Evolutionary conservation across 768 basidiomycete species (phyloP), one percentile per base, ranked within the genome.

Genomic region (Termitomyces sp.): DNA sequence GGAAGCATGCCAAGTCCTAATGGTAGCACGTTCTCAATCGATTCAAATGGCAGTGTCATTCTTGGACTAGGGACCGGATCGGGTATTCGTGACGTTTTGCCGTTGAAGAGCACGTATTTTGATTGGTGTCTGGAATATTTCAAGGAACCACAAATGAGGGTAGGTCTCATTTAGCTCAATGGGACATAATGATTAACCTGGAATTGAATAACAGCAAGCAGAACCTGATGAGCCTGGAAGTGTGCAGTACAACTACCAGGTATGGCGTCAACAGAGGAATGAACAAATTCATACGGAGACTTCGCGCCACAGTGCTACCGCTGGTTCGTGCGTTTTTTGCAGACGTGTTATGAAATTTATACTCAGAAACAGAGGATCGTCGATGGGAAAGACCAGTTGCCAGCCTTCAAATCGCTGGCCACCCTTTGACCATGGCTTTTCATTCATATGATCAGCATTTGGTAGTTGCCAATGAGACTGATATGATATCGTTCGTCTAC

Each of bases 71-170:
- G 90, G 3, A 92, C 91, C 10, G 90, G 91, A 24, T 76, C 82
- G 10, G 89, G 89, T 9, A 87, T 94, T 56, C 81, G 89, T 57
- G 90, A 96, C 69, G 83, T 89, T 2, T 70, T 98, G 61, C 97
- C 97, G 0, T 71, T 99, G 65, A 93, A 92, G 72, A 95, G 93
- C 67, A 79, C 83, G 9, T 96, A 92, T 74, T 99, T 88, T 67
- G 96, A 98, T 67, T 98, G 94, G 92, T 94, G 94, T 59, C 83
- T 85, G 66, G 95, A 98, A 68, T 98, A 98, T 69, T 99, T 98
- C 76, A 94, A 90, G 61, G 95, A 98, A 69, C 94, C 96, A 3
- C 97, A 99, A 71, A 98, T 99, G 96, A 87, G 93, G 79, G 94
- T 96, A 68, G 66, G 85, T 64, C 5, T 14, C 33, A 36, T 43